Evolutionary conservation across 257 asterid species (phyloP).

Genomic region (Capsicum chinense): DNA sequence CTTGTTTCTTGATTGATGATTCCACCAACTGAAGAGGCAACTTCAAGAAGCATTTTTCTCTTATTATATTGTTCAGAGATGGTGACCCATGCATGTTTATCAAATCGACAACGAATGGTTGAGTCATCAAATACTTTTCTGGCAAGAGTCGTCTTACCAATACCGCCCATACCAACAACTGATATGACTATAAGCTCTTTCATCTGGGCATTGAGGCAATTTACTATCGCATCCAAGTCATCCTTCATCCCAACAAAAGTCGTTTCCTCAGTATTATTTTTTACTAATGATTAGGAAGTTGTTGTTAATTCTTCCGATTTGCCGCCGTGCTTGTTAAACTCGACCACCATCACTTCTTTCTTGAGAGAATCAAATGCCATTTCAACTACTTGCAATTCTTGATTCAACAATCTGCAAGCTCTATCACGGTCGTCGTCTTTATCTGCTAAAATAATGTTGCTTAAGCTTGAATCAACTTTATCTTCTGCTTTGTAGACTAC

Average conservation of each 20-base stretch:
- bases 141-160: slow-evolving; percentile 23
- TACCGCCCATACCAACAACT: slow-evolving; percentile 24
- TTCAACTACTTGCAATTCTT: background rate
- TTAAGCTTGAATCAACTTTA: slow-evolving; percentile 26
- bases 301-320: background rate
- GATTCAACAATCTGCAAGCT: background rate
- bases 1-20: background rate
- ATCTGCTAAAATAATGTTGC: background rate
- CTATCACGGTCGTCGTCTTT: too few relatives aligned
- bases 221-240: background rate
- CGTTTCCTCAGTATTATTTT: background rate
- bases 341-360: slow-evolving; percentile 29
- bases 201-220: background rate
- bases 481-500: slow-evolving; percentile 32
- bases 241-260: background rate
- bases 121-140: slow-evolving; percentile 1
- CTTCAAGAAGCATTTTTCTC: slow-evolving; percentile 16
- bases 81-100: background rate
- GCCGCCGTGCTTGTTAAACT: background rate
- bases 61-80: background rate
- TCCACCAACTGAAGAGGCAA: background rate
- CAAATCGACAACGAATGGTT: background rate
- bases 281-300: background rate
- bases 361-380: slow-evolving; percentile 16
- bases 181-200: background rate